Base-by-base conservation (phyloP, 1,284 basidiomycete species). In the Pyrrhoderma lamaoense region DNA sequence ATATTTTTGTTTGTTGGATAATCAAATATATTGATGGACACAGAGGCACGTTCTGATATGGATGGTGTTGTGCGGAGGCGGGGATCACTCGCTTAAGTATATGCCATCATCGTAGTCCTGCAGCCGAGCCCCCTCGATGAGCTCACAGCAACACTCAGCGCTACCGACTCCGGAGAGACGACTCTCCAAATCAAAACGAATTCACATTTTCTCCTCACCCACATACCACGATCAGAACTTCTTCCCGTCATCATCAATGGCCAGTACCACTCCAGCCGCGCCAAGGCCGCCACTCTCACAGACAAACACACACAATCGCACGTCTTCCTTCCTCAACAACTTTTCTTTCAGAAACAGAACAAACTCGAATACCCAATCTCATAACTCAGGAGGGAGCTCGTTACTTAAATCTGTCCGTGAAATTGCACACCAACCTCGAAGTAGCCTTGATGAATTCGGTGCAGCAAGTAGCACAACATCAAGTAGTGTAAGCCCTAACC, bases 301-400 rank as follows among this genome's bases (percentile, higher is more conserved):
- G 27, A 31, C 27, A 31, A 31, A 31, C 27, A 31, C 47, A 21
- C 47, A 49, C 36, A 22, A 25, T 7, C 43, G 45, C 44, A 16
- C 27, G 11, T 31, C 56, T 74, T 62, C 8, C 47, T 25, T 47
- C 35, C 44, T 45, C 54, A n/a, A 44, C 48, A 38, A 45, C 21
- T 48, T 53, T 43, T 45, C 36, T 42, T 58, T 56, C 35, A 45
- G 44, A 40, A 47, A 51, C 34, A 43, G 53, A 11, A 36, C 53
- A 8, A 23, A 35, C 36, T 45, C 47, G 14, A 36, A 38, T 9
- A 22, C 19, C 8, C 25, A 47, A n/a, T 13, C 48, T 14, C 38
- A 43, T 13, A 18, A 5, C n/a, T 5, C 38, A 8, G 40, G 23
- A 16, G 21, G 22, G 38, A 18, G n/a, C n/a, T 42, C 47, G 8